phyloP scores from a whole-genome alignment of 1,139 yeast genomes.

The Suhomyces guaymorum region DNA sequence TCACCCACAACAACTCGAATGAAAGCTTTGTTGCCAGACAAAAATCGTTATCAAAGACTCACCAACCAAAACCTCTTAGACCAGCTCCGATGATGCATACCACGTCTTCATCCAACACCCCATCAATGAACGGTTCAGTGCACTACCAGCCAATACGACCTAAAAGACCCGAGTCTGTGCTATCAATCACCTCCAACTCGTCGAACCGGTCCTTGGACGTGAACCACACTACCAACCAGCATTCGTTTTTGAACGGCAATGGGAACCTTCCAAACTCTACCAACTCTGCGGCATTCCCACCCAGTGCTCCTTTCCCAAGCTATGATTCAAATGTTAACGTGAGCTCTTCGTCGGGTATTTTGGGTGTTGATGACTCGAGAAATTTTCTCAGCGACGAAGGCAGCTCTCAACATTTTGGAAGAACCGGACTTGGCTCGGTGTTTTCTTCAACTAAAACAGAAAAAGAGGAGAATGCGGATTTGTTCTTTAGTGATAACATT shows the following conservation, averaged over 20 bases:
- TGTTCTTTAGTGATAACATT: conserved; percentile 12
- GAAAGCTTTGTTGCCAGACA: conserved; percentile 7
- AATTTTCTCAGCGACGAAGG: conserved; percentile 12
- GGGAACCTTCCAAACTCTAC: conserved; percentile 28
- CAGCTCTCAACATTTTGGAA: conserved; percentile 18
- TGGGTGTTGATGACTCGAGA: conserved; percentile 9
- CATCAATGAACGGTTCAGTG: conserved; percentile 20
- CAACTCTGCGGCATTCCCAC: conserved; percentile 36
- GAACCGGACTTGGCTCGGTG: conserved; percentile 18
- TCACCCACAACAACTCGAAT: conserved; percentile 6
- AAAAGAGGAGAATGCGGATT: conserved; percentile 11
- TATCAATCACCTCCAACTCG: conserved; percentile 43
- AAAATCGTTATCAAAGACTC: conserved; percentile 12
- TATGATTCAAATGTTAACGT: conserved; percentile 8
- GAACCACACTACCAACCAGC: conserved; percentile 20
- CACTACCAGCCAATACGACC: conserved; percentile 34
- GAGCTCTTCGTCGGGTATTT: conserved; percentile 9
- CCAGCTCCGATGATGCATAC: conserved; percentile 14
- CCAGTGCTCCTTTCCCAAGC: conserved; percentile 19
- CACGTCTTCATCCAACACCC: conserved; percentile 14
- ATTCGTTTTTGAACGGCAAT: conserved; percentile 17
- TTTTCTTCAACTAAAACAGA: conserved; percentile 12
- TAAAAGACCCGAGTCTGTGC: conserved; percentile 45
- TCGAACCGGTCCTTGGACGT: conserved; percentile 25
- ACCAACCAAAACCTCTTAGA: conserved; percentile 25